phyloP scores from a whole-genome alignment of 2,329 filamentous ascomycete species.

The Scytalidium sp. region DNA sequence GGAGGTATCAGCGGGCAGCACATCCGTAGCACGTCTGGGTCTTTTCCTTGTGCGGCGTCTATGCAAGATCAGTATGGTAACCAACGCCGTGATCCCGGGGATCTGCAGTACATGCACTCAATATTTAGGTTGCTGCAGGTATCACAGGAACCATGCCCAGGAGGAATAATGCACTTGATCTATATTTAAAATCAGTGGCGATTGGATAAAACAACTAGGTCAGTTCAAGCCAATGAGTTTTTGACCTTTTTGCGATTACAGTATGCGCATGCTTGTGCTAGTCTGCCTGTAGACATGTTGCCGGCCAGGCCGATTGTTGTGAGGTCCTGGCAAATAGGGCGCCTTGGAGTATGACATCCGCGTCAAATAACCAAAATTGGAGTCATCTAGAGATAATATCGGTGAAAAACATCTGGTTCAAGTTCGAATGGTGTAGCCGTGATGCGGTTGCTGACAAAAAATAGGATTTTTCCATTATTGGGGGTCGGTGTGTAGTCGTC shows the following conservation, averaged over 20 bases:
- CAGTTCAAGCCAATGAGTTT: background rate
- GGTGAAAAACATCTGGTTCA: too few relatives aligned
- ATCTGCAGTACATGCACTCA: constrained; percentile 2
- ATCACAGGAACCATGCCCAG: constrained; percentile 17
- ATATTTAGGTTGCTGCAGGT: constrained; percentile 1
- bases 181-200: constrained; percentile 4
- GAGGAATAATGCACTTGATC: constrained; percentile 27
- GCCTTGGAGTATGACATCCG: too few relatives aligned
- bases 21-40: background rate
- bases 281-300: background rate
- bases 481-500: too few relatives aligned
- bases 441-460: too few relatives aligned
- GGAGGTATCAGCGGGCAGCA: background rate
- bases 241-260: constrained; percentile 29
- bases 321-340: too few relatives aligned
- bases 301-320: background rate
- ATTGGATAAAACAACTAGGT: background rate
- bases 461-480: too few relatives aligned
- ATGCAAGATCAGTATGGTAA: background rate
- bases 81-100: background rate
- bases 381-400: too few relatives aligned
- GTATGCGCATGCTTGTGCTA: constrained; percentile 24
- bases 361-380: too few relatives aligned
- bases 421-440: too few relatives aligned
- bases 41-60: constrained; percentile 3